Conservation (phyloP, 1,284 basidiomycete species). For the Tylopilus sp. region DNA sequence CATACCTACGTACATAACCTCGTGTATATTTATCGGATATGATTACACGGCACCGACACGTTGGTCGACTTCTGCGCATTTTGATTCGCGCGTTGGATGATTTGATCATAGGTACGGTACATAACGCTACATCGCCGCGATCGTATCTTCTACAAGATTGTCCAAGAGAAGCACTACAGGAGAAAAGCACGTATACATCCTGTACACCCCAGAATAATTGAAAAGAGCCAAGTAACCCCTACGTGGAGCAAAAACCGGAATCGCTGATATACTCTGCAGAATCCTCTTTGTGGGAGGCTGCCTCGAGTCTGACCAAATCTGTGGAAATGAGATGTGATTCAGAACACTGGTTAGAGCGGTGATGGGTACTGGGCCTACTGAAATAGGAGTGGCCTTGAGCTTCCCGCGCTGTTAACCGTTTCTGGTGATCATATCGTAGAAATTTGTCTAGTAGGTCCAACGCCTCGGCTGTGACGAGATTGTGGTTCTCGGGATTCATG, state of each 20-base stretch:
- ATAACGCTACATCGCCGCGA: conserved; percentile 15
- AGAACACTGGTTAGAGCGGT: conserved; percentile 16
- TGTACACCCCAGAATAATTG: not conserved
- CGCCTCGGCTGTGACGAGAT: conserved; percentile 69
- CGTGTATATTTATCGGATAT: conserved; percentile 19
- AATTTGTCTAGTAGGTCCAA: conserved; percentile 83
- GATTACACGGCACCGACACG: conserved; percentile 27
- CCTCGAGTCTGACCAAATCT: conserved; percentile 55
- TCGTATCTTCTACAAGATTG: conserved; percentile 6
- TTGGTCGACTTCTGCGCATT: conserved; percentile 20
- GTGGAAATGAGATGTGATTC: conserved; percentile 21
- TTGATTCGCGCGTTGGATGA: conserved; percentile 14
- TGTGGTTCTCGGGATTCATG: conserved; percentile 69
- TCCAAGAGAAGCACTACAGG: conserved; percentile 12
- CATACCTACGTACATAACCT: conserved; percentile 33
- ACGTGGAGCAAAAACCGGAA: conserved; percentile 56
- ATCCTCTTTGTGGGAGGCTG: conserved; percentile 46
- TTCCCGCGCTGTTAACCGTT: conserved; percentile 78
- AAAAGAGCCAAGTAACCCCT: conserved; percentile 14
- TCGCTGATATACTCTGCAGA: conserved; percentile 52
- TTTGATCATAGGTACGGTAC: conserved; percentile 14
- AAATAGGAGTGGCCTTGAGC: conserved; percentile 77
- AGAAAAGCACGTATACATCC: conserved; percentile 7
- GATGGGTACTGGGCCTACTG: conserved; percentile 44
- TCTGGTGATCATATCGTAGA: conserved; percentile 81